Evolutionary conservation across 73 alveolate genomes (phyloP).

Genomic region (Paramecium tetraurelia): DNA sequence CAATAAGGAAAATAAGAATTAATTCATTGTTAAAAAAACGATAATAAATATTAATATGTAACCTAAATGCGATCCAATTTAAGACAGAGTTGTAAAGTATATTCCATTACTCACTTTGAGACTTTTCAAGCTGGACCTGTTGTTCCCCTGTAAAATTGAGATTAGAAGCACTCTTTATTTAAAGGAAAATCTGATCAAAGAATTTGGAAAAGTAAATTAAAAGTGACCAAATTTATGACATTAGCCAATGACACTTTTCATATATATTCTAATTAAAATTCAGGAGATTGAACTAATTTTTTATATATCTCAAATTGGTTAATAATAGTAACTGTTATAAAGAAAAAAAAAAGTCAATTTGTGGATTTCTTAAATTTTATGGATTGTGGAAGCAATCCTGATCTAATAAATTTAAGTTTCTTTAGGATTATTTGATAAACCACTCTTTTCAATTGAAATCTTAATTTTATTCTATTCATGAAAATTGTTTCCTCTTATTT

Average conservation of each 20-base stretch:
- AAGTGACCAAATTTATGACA: too few species aligned
- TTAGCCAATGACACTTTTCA: too few species aligned
- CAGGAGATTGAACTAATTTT: too few species aligned
- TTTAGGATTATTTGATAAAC: slow-evolving; percentile 85
- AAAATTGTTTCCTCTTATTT: slow-evolving; percentile 57
- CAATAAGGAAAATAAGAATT: not conserved
- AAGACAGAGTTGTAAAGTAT: not conserved
- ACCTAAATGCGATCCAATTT: not conserved
- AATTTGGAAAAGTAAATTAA: not conserved
- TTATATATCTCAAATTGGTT: too few species aligned
- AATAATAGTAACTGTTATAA: too few species aligned
- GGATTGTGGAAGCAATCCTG: slow-evolving; percentile 86
- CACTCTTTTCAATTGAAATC: slow-evolving; percentile 71
- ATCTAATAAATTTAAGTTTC: slow-evolving; percentile 53
- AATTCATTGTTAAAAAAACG: not conserved
- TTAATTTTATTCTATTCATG: slow-evolving; percentile 61
- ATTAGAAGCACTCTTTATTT: not conserved
- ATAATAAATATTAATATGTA: not conserved
- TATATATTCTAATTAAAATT: too few species aligned
- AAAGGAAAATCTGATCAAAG: slow-evolving; percentile 47
- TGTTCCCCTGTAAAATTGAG: not conserved
- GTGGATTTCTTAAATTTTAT: slow-evolving; percentile 72
- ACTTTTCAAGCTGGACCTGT: not conserved
- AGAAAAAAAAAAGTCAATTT: slow-evolving; percentile 53
- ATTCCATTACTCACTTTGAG: slow-evolving; percentile 25